Evolutionary conservation across 345 rosid species (phyloP), one percentile per base, ranked within the genome.

Genomic region (Boechera divaricarpa): DNA sequence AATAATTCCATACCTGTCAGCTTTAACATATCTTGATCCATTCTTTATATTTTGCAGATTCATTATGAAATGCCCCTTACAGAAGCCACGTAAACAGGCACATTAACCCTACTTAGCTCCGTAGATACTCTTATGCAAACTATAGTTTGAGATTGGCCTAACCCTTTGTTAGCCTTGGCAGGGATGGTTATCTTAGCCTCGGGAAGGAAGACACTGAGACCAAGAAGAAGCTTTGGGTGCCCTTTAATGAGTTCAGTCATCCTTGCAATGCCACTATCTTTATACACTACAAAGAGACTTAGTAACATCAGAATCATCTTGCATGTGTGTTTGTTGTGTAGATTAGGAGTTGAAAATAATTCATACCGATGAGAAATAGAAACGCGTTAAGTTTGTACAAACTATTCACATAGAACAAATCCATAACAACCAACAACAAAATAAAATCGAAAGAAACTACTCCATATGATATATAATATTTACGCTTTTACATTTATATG

Each of bases 201-300:
- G 4, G 39, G 56, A 31, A 47, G 7, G 41, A 65, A 32, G 41
- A 16, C 41, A 31, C n/a, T 10, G 10, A 47, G 36, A 48, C 29
- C 56, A 32, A 2, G 70, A 65, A 65, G 56, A 31, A 65, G 56
- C 55, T 10, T 16, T 9, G 15, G 29, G 29, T 65, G 55, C 18
- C 6, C 69, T 45, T 63, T 44, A 3, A 45, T 2, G 39, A 64
- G 26, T 8, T 64, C 5, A 18, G 7, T 53, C 28, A 65, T 5
- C 55, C 41, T 47, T 65, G 29, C 16, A 10, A 31, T 9, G 31
- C 7, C 15, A 65, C 39, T 16, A 13, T 38, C n/a, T 10, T 1
- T 3, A 10, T 31, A 2, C 9, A 32, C 56, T 65, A 63, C 53
- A 63, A 29, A 42, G 16, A 13, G 35, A 24, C 35, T 24, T 53